These are phyloP conservation scores for Sporobolus alterniflorus DNA, from an alignment of 202 grass and related monocot species.

Conservation along the genomic window DNA sequence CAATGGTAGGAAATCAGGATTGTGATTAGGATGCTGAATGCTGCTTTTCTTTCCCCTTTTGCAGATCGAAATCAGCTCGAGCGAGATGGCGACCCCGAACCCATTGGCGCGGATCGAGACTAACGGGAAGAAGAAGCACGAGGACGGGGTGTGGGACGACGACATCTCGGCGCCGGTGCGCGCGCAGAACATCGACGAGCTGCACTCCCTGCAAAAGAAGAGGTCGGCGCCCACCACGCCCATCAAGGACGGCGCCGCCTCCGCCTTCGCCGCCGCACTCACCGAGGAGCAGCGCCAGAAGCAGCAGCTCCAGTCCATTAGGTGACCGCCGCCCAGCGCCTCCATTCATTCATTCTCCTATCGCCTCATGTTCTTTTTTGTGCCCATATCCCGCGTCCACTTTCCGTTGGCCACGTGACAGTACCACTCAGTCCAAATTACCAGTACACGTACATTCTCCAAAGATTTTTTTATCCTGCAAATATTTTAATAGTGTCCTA, in stretches of 20 bases:
- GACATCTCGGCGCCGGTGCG: constrained; percentile 80
- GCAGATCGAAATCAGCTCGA: neutral
- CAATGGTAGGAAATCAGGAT: neutral
- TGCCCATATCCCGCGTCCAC: no score
- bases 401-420: constrained; percentile 24
- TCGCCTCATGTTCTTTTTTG: no score
- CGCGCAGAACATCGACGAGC: constrained; percentile 97
- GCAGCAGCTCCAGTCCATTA: constrained; percentile 97
- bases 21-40: constrained; percentile 13
- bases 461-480: neutral
- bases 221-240: constrained; percentile 94
- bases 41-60: neutral
- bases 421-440: neutral
- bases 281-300: constrained; percentile 82
- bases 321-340: constrained; percentile 29
- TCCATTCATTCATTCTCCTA: neutral
- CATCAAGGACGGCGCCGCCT: constrained; percentile 67
- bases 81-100: constrained; percentile 19
- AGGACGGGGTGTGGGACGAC: constrained; percentile 94
- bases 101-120: constrained; percentile 59
- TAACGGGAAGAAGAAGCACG: constrained; percentile 51
- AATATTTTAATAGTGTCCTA: neutral
- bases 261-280: constrained; percentile 61
- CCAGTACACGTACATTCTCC: no score
- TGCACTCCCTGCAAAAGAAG: constrained; percentile 98